Percentiles rank a stretch among this genome's conserved stretches.
Conservation (phyloP, 2,329 filamentous ascomycete species). For the Diplodia corticola region DNA sequence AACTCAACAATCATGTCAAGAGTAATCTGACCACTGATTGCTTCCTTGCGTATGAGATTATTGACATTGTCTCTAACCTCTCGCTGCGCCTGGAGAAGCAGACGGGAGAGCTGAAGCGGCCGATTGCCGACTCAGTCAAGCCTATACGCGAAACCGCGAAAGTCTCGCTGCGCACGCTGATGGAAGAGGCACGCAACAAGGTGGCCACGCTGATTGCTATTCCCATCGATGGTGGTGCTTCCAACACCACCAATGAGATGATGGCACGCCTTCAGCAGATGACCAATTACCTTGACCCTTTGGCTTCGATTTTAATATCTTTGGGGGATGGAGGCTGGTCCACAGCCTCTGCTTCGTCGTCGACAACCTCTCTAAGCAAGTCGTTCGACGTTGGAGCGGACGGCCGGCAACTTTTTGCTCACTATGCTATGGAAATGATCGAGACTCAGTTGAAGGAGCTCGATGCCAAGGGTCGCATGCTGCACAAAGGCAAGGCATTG, state of each 20-base stretch:
- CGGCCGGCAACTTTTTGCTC: conserved; percentile 80
- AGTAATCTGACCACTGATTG: conserved; percentile 85
- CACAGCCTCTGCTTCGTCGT: conserved; percentile 54
- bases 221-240: conserved; percentile 74
- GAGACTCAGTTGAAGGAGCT: conserved; percentile 75
- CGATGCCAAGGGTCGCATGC: conserved; percentile 68
- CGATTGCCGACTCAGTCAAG: conserved; percentile 81
- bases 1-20: conserved; percentile 88
- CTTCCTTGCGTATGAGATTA: conserved; percentile 91
- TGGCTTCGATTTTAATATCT: conserved; percentile 88
- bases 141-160: conserved; percentile 92
- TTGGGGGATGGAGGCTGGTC: conserved; percentile 89
- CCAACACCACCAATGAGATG: conserved; percentile 77
- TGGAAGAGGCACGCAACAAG: conserved; percentile 78
- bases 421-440: conserved; percentile 88
- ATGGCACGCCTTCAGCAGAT: conserved; percentile 86
- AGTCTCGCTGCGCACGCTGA: conserved; percentile 74
- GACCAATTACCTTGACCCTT: conserved; percentile 79
- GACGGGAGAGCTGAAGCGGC: conserved; percentile 81
- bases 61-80: conserved; percentile 81
- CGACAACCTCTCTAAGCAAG: conserved; percentile 60
- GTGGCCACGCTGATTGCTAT: conserved; percentile 66
- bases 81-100: conserved; percentile 77
- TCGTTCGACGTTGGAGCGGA: conserved; percentile 89
- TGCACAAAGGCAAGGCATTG: conserved; percentile 75